Evolutionary conservation across 805 yeast species (phyloP).

Genomic region (Schizosaccharomyces osmophilus): DNA sequence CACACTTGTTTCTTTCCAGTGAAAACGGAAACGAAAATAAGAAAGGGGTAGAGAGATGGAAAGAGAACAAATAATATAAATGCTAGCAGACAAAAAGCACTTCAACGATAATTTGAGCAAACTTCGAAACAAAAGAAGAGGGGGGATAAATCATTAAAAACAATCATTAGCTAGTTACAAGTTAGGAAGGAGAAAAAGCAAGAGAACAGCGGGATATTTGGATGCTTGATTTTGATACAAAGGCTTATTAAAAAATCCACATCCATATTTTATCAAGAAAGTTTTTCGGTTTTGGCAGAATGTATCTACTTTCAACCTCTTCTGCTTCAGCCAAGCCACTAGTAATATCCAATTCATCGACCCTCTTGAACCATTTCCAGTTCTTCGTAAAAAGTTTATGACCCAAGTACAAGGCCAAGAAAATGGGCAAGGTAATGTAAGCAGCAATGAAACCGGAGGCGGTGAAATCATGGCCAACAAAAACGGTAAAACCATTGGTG

Average conservation of each 20-base stretch:
- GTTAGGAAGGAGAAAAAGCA: background rate
- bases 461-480: background rate
- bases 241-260: background rate
- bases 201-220: background rate
- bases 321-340: background rate
- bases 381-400: background rate
- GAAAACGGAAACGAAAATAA: no score
- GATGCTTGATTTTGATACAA: background rate
- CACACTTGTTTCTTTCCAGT: no score
- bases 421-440: background rate
- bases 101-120: no score
- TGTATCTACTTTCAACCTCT: background rate
- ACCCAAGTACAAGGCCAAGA: background rate
- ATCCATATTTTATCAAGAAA: background rate
- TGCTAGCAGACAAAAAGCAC: no score
- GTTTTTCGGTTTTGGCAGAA: background rate
- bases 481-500: background rate
- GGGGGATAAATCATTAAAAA: no score
- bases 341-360: background rate
- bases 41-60: no score
- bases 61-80: no score
- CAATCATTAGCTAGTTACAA: background rate
- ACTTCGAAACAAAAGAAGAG: no score
- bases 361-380: background rate
- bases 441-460: background rate